These are phyloP conservation scores for Pseudoturritis turrita DNA, from an alignment of 345 rosid species.

Conservation along the genomic window DNA sequence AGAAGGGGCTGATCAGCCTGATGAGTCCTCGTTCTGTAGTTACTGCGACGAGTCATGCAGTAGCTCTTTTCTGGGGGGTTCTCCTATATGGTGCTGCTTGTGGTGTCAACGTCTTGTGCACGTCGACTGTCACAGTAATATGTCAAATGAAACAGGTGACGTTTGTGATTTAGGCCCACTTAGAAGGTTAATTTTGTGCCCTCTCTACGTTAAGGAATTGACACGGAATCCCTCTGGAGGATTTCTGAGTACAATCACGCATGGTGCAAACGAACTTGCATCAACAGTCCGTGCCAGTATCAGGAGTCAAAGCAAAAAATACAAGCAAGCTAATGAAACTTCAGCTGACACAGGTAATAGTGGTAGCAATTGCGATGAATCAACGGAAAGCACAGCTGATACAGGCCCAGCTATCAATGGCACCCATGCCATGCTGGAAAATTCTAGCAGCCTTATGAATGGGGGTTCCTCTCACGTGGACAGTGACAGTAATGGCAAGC, in stretches of 20 bases:
- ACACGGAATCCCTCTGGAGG: slow-evolving; percentile 54
- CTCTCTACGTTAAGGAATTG: slow-evolving; percentile 77
- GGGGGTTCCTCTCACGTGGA: slow-evolving; percentile 33
- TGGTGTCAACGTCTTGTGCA: slow-evolving; percentile 99
- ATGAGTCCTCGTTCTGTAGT: slow-evolving; percentile 74
- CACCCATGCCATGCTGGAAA: slow-evolving; percentile 43
- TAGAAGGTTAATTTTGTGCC: slow-evolving; percentile 80
- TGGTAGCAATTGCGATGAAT: slow-evolving; percentile 51
- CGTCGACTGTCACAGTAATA: slow-evolving; percentile 79
- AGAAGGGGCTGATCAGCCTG: slow-evolving; percentile 79
- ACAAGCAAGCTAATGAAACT: slow-evolving; percentile 60
- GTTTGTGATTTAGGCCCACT: slow-evolving; percentile 82
- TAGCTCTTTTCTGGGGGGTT: slow-evolving; percentile 91
- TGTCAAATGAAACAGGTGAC: slow-evolving; percentile 81
- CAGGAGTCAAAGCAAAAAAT: slow-evolving; percentile 81
- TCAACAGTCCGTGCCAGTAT: slow-evolving; percentile 92
- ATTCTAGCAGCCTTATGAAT: slow-evolving; percentile 38
- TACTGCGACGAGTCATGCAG: slow-evolving; percentile 90
- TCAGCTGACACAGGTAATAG: slow-evolving; percentile 52
- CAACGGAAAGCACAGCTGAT: slow-evolving; percentile 58
- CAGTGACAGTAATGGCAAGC: slow-evolving; percentile 42
- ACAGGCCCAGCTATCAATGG: slow-evolving; percentile 42
- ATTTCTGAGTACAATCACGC: slow-evolving; percentile 85
- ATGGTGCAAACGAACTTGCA: slow-evolving; percentile 95
- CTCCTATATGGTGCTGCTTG: slow-evolving; percentile 97